These are phyloP conservation scores for Chaetothyriales sp. DNA, from an alignment of 2,329 filamentous ascomycete species.

Conservation along the genomic window DNA sequence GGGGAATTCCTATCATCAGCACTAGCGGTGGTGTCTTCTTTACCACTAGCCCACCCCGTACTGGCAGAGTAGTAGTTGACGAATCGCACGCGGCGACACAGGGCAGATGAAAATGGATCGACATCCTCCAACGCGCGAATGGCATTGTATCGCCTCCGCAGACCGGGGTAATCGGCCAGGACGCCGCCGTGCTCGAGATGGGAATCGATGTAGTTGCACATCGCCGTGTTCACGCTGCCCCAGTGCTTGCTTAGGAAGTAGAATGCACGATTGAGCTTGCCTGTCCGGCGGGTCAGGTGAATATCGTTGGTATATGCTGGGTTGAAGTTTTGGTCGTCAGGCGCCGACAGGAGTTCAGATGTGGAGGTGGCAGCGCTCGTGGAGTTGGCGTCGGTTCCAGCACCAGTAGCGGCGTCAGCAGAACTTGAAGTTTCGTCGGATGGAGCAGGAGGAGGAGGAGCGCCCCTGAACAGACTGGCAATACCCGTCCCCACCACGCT, in stretches of 20 bases:
- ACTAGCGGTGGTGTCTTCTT: conserved; percentile 17
- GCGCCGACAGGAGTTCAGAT: conserved; percentile 6
- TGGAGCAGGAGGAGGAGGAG: conserved; percentile 26
- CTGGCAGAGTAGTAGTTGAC: conserved; percentile 87
- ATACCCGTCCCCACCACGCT: conserved; percentile 74
- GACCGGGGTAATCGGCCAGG: conserved; percentile 59
- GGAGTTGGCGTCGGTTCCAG: neutral
- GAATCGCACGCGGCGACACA: conserved; percentile 50
- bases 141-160: conserved; percentile 56
- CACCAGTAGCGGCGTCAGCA: neutral
- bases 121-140: conserved; percentile 60
- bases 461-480: conserved; percentile 53
- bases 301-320: conserved; percentile 64
- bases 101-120: conserved; percentile 36
- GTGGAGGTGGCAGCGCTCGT: neutral
- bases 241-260: conserved; percentile 75
- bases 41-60: conserved; percentile 52
- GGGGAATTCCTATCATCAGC: neutral
- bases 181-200: conserved; percentile 74
- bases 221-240: conserved; percentile 55
- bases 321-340: conserved; percentile 52
- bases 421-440: conserved; percentile 1
- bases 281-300: conserved; percentile 52
- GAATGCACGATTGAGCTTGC: conserved; percentile 47
- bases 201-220: conserved; percentile 60